Base-by-base conservation (phyloP, 2,329 filamentous ascomycete genomes). In the Colletotrichum sojae region DNA sequence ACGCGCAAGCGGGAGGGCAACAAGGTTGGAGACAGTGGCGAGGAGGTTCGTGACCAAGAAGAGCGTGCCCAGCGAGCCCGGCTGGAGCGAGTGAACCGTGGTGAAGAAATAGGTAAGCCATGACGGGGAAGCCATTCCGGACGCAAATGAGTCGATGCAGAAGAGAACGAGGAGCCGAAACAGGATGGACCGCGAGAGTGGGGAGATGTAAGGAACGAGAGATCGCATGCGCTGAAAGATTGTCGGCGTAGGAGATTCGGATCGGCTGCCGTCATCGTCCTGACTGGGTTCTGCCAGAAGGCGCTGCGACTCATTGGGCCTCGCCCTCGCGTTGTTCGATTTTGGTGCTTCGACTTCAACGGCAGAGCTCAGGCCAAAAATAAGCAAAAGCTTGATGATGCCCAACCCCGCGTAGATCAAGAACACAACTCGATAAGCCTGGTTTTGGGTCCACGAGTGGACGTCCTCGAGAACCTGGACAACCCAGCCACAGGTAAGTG, bases 101-200 rank as follows among this genome's bases (percentile, higher is more conserved):
- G 81, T 82, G 75, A 89, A 89, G 76, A 85, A 90, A 71, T 82
- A 88, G 0, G 86, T 87, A 3, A 88, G 78, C 91, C 90, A 81
- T 73, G 89, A 80, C 83, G 89, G 75, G 22, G 89, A 88, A 4
- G 90, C 90, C 76, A 95, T 85, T 2, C 92, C 92, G 1, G 89
- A 91, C 1, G 91, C 91, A 15, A 71, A 70, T 3, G 69, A 71
- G 60, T 71, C 69, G 55, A 71, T 45, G 52, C 54, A 63, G 40
- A 71, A 71, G 13, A 69, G 39, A 15, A 71, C 27, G 43, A 69
- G 66, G 5, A 71, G 56, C 13, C 69, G 60, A 36, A 69, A 71
- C 10, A 71, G n/a, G 10, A 71, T 71, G 1, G 55, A 61, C 13
- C 67, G 69, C 6, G 69, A 71, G 6, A 66, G 46, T 4, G 66